Conservation (phyloP, 768 basidiomycete species). For the Kwoniella mangroviensis region DNA sequence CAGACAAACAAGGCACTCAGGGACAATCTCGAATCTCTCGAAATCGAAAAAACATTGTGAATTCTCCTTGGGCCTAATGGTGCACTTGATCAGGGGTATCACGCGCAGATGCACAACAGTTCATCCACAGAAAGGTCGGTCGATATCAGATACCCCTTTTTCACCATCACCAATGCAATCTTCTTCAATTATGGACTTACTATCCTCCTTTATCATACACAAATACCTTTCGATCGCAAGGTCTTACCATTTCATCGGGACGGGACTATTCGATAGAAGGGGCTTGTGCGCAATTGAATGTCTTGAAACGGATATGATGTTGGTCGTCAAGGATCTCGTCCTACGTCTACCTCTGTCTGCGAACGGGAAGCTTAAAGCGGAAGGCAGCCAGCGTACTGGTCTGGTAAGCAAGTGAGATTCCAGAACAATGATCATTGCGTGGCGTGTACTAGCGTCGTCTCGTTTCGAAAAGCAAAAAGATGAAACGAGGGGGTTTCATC, state of each 20-base stretch:
- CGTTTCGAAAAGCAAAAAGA: neutral
- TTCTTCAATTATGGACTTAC: neutral
- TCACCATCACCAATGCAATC: constrained; percentile 2
- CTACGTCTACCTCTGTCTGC: neutral
- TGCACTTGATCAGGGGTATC: constrained; percentile 7
- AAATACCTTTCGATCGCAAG: constrained; percentile 4
- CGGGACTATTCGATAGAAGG: neutral
- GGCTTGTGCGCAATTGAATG: constrained; percentile 1
- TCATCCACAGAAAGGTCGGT: neutral
- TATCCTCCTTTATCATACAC: constrained; percentile 2
- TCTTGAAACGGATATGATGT: neutral
- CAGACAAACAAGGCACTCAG: constrained; percentile 5
- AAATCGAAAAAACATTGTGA: constrained; percentile 3
- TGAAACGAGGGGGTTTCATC: constrained; percentile 4
- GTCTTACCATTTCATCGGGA: neutral
- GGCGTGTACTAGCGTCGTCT: constrained; percentile 8
- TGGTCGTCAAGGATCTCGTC: constrained; percentile 3
- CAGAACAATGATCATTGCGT: neutral
- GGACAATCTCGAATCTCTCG: constrained; percentile 8
- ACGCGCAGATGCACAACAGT: neutral
- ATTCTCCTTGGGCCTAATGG: neutral
- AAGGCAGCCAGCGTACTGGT: too few relatives aligned
- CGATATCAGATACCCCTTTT: constrained; percentile 18
- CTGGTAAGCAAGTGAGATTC: neutral
- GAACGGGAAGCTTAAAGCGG: neutral